Percentiles rank a stretch among this genome's conserved stretches.
phyloP scores from a whole-genome alignment of 208 protist species.

The Leishmania tarentolae region DNA sequence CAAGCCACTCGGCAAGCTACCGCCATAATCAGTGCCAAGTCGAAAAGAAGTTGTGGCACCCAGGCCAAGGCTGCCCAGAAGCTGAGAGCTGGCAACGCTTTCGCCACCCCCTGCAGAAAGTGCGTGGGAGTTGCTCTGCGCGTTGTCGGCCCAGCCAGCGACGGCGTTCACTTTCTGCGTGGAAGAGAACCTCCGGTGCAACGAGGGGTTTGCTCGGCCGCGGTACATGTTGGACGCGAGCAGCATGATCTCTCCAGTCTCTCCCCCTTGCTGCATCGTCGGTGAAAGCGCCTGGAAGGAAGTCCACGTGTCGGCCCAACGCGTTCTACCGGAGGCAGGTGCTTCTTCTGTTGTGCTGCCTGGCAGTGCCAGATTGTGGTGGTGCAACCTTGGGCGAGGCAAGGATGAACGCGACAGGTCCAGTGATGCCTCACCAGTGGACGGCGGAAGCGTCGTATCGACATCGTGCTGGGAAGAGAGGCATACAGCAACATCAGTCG shows the following conservation, averaged over 20 bases:
- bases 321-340: neutral
- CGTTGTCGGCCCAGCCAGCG: neutral
- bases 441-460: neutral
- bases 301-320: neutral
- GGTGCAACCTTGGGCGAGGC: neutral
- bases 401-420: neutral
- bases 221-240: slow-evolving; percentile 19
- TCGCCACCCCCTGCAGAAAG: slow-evolving; percentile 3
- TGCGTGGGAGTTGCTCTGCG: slow-evolving; percentile 6
- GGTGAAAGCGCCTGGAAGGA: neutral
- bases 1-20: neutral
- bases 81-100: neutral
- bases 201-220: neutral
- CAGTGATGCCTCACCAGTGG: neutral
- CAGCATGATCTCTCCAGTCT: slow-evolving; percentile 25
- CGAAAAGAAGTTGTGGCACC: neutral
- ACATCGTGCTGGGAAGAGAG: neutral
- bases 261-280: slow-evolving; percentile 1
- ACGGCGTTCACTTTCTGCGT: slow-evolving; percentile 13
- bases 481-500: neutral
- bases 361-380: neutral
- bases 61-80: slow-evolving; percentile 17
- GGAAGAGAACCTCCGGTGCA: slow-evolving; percentile 24
- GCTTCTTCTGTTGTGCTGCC: neutral
- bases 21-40: neutral